Base-by-base conservation (phyloP, 345 rosid species). In the Gossypium thurberi region DNA sequence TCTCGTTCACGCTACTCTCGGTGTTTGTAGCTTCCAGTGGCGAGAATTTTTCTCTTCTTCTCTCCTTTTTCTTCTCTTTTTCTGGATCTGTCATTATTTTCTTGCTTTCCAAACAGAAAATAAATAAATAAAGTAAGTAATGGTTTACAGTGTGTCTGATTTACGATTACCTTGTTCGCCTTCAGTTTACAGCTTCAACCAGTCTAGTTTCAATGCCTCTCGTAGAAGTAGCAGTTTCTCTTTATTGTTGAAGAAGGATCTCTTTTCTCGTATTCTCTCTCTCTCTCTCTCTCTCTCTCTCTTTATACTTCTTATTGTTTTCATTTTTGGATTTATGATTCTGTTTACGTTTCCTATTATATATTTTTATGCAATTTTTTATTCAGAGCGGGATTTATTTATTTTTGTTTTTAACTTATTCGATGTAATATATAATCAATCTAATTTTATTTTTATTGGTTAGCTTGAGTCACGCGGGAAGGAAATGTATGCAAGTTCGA, bases 91-190 rank as follows among this genome's bases (percentile, higher is more conserved):
- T 69, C 69, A 28, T n/a, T 3, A 28, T 10, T 23, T 25, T 69
- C 26, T 28, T 69, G 47, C 14, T 52, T 51, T 1, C 59, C 60
- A 69, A 69, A 69, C 18, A 43, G 18, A 14, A 66, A 59, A 25
- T 13, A 59, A 59, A 3, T 7, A 21, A n/a, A 18, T 18, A 57
- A 2, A 15, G 13, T 12, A 51, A 51, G 42, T 69, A 33, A 92
- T 92, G 98, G 91, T 80, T 71, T 84, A 82, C 71, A 70, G 97
- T 1, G 42, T 86, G 7, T 77, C 95, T 15, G 91, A 94, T 61
- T 79, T 82, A 48, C 88, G 87, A 21, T 80, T 88, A 56, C 82
- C 88, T 8, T 79, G 68, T 40, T 81, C 77, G 51, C 85, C 91
- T 11, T 77, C 87, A 9, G 68, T 74, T 2, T 75, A 73, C 76